A percentile compares a stretch with the other conserved stretches of the same genome.
Evolutionary conservation across 2,329 filamentous ascomycete genomes (phyloP).

Genomic region (Sporothrix humicola): DNA sequence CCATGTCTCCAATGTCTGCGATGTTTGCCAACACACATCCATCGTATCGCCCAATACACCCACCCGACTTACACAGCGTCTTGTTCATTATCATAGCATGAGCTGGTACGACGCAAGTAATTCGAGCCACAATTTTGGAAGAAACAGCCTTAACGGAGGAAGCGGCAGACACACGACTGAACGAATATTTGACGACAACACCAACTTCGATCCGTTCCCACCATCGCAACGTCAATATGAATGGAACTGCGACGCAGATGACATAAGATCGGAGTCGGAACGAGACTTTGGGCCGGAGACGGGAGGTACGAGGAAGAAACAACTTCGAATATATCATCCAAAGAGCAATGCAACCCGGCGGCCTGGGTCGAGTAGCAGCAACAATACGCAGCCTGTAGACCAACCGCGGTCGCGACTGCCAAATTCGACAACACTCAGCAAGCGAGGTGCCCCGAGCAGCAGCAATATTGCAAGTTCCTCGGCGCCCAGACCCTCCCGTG

Average conservation of each 20-base stretch:
- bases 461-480: neutral
- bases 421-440: neutral
- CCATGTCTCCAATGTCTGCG: neutral
- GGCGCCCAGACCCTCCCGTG: neutral
- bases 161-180: neutral
- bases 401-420: neutral
- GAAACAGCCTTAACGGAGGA: neutral
- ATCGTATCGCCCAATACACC: neutral
- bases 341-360: no score
- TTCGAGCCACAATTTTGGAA: neutral
- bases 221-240: slow-evolving; percentile 2
- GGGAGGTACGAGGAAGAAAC: no score
- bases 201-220: neutral
- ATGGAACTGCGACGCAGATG: neutral
- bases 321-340: no score
- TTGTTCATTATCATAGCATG: neutral
- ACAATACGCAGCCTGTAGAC: no score
- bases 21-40: neutral
- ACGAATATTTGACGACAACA: neutral
- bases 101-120: neutral
- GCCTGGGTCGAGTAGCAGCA: neutral
- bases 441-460: neutral
- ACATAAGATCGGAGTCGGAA: neutral
- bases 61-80: neutral
- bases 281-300: neutral